Conservation (phyloP, 176 grass and related monocot genomes). For the Paspalum notatum region DNA sequence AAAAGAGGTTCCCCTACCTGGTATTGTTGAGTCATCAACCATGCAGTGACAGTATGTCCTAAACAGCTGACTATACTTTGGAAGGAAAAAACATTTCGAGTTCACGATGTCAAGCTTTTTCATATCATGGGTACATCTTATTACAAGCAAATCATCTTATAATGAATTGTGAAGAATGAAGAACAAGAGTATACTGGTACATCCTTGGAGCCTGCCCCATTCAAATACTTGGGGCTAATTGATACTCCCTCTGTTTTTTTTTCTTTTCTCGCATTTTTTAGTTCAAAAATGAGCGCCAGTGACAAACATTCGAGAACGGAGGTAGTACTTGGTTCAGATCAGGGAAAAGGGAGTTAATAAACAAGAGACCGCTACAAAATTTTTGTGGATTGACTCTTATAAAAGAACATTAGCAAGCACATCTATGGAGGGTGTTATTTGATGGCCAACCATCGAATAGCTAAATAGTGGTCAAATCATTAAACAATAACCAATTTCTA, state of each 20-base stretch:
- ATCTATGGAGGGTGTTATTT: background rate
- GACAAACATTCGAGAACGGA: too few species aligned
- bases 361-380: background rate
- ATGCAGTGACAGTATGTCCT: background rate
- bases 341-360: background rate
- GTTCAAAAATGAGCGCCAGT: too few species aligned
- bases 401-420: background rate
- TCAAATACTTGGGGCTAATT: conserved; percentile 14
- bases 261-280: too few species aligned
- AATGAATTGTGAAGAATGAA: background rate
- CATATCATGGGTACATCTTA: background rate
- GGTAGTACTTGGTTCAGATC: background rate
- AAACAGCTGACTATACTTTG: background rate
- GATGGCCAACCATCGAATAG: too few species aligned
- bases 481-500: too few species aligned
- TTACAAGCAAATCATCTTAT: background rate
- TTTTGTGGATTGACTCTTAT: background rate
- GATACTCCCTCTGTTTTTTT: too few species aligned
- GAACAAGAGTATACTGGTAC: background rate
- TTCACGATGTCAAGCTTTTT: background rate
- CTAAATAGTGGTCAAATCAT: too few species aligned
- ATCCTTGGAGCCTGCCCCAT: background rate
- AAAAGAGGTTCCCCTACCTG: background rate
- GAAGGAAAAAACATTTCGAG: background rate
- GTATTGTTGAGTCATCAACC: background rate